A percentile compares a stretch with the other conserved stretches of the same genome.
Evolutionary conservation across 148 eudicot genomes (phyloP).

Genomic region (Camellia sinensis): DNA sequence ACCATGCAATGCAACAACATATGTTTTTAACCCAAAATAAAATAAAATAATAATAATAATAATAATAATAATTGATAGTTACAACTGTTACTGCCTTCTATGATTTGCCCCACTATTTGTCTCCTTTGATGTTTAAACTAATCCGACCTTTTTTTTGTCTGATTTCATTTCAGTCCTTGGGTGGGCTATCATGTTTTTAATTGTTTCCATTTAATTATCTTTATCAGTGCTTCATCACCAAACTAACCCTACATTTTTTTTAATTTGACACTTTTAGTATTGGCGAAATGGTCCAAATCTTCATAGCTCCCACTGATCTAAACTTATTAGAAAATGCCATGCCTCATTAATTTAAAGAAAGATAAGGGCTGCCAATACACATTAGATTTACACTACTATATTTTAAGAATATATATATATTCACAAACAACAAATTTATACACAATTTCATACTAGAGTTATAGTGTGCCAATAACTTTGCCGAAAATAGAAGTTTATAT

Average conservation of each 20-base stretch:
- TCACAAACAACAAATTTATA: no score
- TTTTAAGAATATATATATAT: background rate
- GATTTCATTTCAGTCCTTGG: conserved; percentile 1
- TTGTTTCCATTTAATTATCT: background rate
- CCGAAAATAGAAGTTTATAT: no score
- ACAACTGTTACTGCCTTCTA: background rate
- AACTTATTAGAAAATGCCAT: conserved; percentile 9
- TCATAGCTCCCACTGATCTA: conserved; percentile 12
- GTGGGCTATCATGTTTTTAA: background rate
- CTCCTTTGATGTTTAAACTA: conserved; percentile 5
- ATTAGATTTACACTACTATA: background rate
- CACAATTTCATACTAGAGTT: no score
- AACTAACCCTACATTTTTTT: conserved; percentile 14
- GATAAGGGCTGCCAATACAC: background rate
- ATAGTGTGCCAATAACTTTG: no score
- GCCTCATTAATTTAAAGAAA: background rate
- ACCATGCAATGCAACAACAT: no score
- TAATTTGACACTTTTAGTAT: background rate
- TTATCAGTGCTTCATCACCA: conserved; percentile 7
- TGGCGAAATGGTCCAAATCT: conserved; percentile 14
- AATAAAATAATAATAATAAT: no score
- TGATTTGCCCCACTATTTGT: conserved; percentile 15
- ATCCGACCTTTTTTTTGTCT: conserved; percentile 2
- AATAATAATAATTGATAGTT: background rate
- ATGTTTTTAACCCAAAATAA: no score